Evolutionary conservation across 202 grass and related monocot genomes (phyloP).

Genomic region (Schoenoplectus triqueter): DNA sequence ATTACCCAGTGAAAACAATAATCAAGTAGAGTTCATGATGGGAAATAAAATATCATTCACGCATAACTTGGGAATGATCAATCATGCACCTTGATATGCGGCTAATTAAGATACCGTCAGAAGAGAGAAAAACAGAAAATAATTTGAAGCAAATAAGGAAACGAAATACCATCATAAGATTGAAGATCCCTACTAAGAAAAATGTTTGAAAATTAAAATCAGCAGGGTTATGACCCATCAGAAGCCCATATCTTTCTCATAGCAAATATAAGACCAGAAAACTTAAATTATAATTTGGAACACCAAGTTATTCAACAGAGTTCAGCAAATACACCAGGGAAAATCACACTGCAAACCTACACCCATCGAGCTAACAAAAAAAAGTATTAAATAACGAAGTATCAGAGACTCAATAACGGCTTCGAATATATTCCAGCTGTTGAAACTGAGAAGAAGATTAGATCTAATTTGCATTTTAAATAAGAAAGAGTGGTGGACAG

Average conservation of each 20-base stretch:
- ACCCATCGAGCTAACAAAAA: neutral
- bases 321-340: neutral
- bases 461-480: neutral
- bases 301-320: neutral
- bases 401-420: neutral
- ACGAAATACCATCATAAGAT: neutral
- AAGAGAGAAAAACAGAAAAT: neutral
- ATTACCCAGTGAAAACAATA: too few relatives aligned
- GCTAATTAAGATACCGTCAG: neutral
- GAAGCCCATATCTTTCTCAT: conserved; percentile 10
- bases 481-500: conserved; percentile 16
- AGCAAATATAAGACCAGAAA: conserved; percentile 6
- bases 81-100: neutral
- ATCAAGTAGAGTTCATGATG: neutral
- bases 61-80: neutral
- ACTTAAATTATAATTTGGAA: neutral
- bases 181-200: neutral
- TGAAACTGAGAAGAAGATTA: neutral
- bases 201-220: neutral
- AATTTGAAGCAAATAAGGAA: neutral
- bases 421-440: neutral
- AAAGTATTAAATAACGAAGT: too few relatives aligned
- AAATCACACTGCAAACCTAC: neutral
- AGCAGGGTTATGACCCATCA: neutral
- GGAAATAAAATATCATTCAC: neutral